phyloP scores from a whole-genome alignment of 2,329 filamentous ascomycete species.

The Aspergillus sp. region DNA sequence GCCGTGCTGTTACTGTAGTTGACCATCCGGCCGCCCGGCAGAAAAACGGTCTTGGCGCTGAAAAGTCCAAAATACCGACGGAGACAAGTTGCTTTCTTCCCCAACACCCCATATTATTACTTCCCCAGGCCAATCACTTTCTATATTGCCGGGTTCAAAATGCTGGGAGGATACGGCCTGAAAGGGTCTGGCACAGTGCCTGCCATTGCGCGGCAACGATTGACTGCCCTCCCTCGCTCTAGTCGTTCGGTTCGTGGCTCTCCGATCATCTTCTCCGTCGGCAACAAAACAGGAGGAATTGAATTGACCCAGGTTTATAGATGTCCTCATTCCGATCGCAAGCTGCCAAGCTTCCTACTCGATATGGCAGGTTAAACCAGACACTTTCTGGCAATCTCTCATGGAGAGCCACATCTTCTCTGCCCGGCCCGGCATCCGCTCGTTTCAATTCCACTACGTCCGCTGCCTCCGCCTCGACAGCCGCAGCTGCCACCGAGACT shows the following conservation, averaged over 20 bases:
- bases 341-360: slow-evolving; percentile 6
- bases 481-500: slow-evolving; percentile 6
- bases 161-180: slow-evolving; percentile 55
- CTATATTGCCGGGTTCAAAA: slow-evolving; percentile 23
- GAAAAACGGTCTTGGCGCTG: slow-evolving; percentile 23
- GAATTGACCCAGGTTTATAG: slow-evolving; percentile 18
- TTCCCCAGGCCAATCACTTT: not conserved
- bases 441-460: slow-evolving; percentile 37
- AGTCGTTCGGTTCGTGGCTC: slow-evolving; percentile 31
- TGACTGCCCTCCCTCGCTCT: slow-evolving; percentile 22
- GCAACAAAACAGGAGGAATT: slow-evolving; percentile 6
- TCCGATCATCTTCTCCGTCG: slow-evolving; percentile 1
- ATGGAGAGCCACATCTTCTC: slow-evolving; percentile 18
- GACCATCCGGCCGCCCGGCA: slow-evolving; percentile 27
- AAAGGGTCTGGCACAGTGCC: slow-evolving; percentile 44
- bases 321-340: slow-evolving; percentile 31
- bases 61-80: slow-evolving; percentile 7
- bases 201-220: slow-evolving; percentile 27
- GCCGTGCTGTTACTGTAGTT: not conserved
- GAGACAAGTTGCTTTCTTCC: slow-evolving; percentile 6
- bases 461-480: slow-evolving; percentile 11
- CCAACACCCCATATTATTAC: not conserved
- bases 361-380: slow-evolving; percentile 14
- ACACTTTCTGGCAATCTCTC: slow-evolving; percentile 14
- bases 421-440: slow-evolving; percentile 19